Conservation (phyloP, 1,284 basidiomycete genomes). For the Cystobasidium slooffiae region DNA sequence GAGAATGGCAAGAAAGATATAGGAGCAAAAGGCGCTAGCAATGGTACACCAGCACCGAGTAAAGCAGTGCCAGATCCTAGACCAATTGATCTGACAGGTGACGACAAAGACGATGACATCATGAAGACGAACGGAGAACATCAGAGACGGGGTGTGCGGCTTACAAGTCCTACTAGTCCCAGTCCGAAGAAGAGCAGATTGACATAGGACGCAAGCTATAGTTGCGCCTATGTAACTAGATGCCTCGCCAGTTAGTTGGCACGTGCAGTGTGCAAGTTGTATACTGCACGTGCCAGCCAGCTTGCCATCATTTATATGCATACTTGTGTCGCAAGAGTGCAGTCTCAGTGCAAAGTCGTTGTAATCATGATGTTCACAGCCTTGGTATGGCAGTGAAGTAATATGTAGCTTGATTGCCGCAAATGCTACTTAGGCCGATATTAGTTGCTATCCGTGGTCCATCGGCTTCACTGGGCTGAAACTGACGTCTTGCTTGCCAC, state of each 20-base stretch:
- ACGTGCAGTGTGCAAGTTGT: too few species aligned
- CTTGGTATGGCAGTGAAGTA: too few species aligned
- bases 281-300: too few species aligned
- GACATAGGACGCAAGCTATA: background rate
- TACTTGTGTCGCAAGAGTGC: too few species aligned
- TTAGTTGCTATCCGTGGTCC: too few species aligned
- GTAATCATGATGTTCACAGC: too few species aligned
- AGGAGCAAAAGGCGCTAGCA: background rate
- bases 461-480: too few species aligned
- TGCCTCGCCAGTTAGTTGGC: too few species aligned
- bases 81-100: constrained; percentile 33
- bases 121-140: constrained; percentile 36
- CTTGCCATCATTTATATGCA: too few species aligned
- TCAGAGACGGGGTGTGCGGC: constrained; percentile 25
- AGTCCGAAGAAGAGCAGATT: constrained; percentile 41
- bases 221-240: background rate
- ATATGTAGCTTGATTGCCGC: too few species aligned
- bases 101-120: constrained; percentile 23
- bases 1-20: background rate
- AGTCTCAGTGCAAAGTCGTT: too few species aligned
- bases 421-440: too few species aligned
- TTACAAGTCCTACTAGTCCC: constrained; percentile 34
- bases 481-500: constrained; percentile 10
- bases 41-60: constrained; percentile 3
- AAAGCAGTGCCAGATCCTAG: constrained; percentile 17